Evolutionary conservation across 1,284 basidiomycete species (phyloP), one percentile per base, ranked within the genome.

Genomic region (Pseudozyma thailandica): DNA sequence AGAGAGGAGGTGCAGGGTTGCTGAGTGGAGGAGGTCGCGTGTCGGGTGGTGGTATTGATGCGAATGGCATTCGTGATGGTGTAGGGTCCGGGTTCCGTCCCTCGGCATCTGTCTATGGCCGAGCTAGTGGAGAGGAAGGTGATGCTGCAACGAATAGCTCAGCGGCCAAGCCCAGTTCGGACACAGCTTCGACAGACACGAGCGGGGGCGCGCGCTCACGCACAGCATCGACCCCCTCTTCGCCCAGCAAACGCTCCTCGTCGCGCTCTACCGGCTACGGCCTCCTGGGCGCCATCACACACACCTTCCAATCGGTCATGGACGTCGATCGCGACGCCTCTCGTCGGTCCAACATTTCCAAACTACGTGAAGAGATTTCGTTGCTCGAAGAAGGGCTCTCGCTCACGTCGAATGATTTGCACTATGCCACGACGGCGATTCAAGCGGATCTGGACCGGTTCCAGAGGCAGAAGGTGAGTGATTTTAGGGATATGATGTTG

Each of bases 381-480:
- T 30, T 73, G 25, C 71, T 82, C 16, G 75, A 79, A 49, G 81
- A 82, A 51, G 81, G 73, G n/a, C 54, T 82, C 12, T 48, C 72
- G 20, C 70, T 80, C 33, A 73, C 74, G 2, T 38, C 59, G 8
- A 62, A 72, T 38, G 81, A 99, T 84, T 86, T 99, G 48, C 94
- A 95, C 79, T 98, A 96, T 84, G 92, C 93, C 0, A 94, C 91
- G 74, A 91, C 90, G 37, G 96, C 94, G 16, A 95, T 99, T 54
- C 96, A 99, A 83, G 92, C 93, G 6, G 96, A 98, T 84, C 86
- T 99, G 69, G 96, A 99, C 84, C 88, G 96, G 38, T 99, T 99
- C 85, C 96, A 99, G 83, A 88, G 96, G 20, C 94, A 98, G 85
- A 99, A 99, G 83, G 95, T 99, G 5, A 92, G 92, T 3, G 96